Conservation (phyloP, 2,329 filamentous ascomycete species). For the Sclerotinia sclerotiorum region DNA sequence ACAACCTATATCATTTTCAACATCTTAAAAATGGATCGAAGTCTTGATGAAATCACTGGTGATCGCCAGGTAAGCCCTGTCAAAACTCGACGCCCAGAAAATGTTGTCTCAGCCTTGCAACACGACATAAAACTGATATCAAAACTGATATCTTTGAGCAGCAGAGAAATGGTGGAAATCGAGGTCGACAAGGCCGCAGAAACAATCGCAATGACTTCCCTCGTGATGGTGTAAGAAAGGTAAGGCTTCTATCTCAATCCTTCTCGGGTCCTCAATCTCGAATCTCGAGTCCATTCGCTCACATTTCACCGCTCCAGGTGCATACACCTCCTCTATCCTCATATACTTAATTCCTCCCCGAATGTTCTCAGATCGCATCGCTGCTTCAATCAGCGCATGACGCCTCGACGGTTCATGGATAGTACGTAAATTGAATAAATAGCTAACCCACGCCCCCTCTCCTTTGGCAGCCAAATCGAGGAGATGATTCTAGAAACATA, state of each 20-base stretch:
- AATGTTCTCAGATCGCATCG: slow-evolving; percentile 42
- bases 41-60: slow-evolving; percentile 62
- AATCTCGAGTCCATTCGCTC: slow-evolving; percentile 19
- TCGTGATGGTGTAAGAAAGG: slow-evolving; percentile 90
- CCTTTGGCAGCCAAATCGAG: slow-evolving; percentile 57
- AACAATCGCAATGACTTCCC: slow-evolving; percentile 52
- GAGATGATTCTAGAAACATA: slow-evolving; percentile 61
- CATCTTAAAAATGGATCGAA: slow-evolving; percentile 55
- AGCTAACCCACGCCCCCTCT: slow-evolving; percentile 48
- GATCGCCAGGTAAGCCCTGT: slow-evolving; percentile 54
- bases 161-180: slow-evolving; percentile 37
- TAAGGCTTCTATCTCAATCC: slow-evolving; percentile 42
- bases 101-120: slow-evolving; percentile 35
- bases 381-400: slow-evolving; percentile 37
- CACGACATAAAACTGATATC: slow-evolving; percentile 20
- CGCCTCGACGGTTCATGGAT: slow-evolving; percentile 40
- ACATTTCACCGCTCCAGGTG: slow-evolving; percentile 35
- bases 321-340: slow-evolving; percentile 42
- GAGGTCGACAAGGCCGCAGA: slow-evolving; percentile 40
- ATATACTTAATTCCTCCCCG: slow-evolving; percentile 36
- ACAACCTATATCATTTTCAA: background rate
- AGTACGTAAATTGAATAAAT: slow-evolving; percentile 45
- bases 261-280: background rate
- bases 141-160: slow-evolving; percentile 23
- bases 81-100: slow-evolving; percentile 10